Evolutionary conservation across 2,329 filamentous ascomycete genomes (phyloP).

Genomic region (Cercospora sp.): DNA sequence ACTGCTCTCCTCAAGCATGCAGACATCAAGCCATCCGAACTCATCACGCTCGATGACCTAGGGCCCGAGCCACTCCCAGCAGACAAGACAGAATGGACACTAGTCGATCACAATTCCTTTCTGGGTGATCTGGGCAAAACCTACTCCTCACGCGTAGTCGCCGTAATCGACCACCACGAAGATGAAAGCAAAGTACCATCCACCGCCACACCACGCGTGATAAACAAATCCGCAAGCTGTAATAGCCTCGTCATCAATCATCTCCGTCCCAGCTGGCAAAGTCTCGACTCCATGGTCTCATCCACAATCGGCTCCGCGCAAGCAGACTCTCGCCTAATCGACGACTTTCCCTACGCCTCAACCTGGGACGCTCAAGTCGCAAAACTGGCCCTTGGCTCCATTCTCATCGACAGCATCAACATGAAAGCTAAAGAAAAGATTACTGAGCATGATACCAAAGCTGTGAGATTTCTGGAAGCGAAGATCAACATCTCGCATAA

Average conservation of each 20-base stretch:
- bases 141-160: constrained; percentile 58
- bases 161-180: constrained; percentile 76
- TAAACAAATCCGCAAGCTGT: constrained; percentile 71
- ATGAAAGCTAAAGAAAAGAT: constrained; percentile 63
- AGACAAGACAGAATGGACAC: constrained; percentile 65
- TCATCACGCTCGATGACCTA: constrained; percentile 66
- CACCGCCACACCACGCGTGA: constrained; percentile 58
- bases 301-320: constrained; percentile 48
- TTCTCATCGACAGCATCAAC: constrained; percentile 72
- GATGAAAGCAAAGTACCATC: constrained; percentile 63
- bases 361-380: constrained; percentile 62
- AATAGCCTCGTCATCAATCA: constrained; percentile 67
- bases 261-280: constrained; percentile 60
- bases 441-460: constrained; percentile 60
- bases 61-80: constrained; percentile 48
- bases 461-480: constrained; percentile 61
- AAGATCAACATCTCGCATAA: constrained; percentile 47
- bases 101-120: constrained; percentile 78
- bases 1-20: constrained; percentile 63
- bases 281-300: constrained; percentile 41
- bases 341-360: constrained; percentile 41
- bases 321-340: constrained; percentile 42
- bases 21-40: constrained; percentile 59
- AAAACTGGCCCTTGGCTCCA: constrained; percentile 66
- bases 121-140: constrained; percentile 60